Percentiles rank a stretch among this genome's conserved stretches.
Evolutionary conservation across 2,329 filamentous ascomycete genomes (phyloP).

Genomic region (Cercospora janseana): DNA sequence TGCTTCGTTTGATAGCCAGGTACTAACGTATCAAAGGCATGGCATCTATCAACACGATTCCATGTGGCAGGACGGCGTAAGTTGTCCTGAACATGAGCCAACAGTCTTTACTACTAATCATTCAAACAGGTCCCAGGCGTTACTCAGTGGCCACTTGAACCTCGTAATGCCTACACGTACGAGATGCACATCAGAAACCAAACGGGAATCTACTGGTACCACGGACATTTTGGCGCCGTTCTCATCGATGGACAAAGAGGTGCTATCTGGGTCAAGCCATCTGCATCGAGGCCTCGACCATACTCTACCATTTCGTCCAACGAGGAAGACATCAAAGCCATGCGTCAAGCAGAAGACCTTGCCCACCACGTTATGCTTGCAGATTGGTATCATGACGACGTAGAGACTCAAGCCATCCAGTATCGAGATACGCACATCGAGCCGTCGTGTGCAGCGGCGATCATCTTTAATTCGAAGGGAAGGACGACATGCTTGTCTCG

Average conservation of each 20-base stretch:
- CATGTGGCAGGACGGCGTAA: conserved; percentile 11
- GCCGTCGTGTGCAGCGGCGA: conserved; percentile 21
- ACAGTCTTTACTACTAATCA: not conserved
- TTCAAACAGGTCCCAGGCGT: conserved; percentile 22
- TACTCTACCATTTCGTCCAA: conserved; percentile 18
- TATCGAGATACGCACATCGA: conserved; percentile 22
- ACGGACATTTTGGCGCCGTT: conserved; percentile 23
- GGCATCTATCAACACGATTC: conserved; percentile 6
- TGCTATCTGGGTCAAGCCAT: conserved; percentile 23
- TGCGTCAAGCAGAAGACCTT: conserved; percentile 18
- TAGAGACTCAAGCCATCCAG: conserved; percentile 14
- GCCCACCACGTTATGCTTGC: conserved; percentile 19
- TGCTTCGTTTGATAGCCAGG: not conserved
- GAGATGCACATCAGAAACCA: conserved; percentile 24
- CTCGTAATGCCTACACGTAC: conserved; percentile 22
- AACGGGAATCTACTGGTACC: conserved; percentile 23
- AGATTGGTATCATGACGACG: conserved; percentile 21
- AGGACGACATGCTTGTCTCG: conserved; percentile 11
- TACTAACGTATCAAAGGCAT: not conserved
- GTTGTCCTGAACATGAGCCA: not conserved
- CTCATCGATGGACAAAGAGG: conserved; percentile 24
- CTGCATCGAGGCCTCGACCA: conserved; percentile 19
- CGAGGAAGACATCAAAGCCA: conserved; percentile 14
- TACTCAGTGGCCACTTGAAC: conserved; percentile 24
- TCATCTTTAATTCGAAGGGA: conserved; percentile 21